phyloP scores from a whole-genome alignment of 2,329 filamentous ascomycete species.

The Fusarium sp. region DNA sequence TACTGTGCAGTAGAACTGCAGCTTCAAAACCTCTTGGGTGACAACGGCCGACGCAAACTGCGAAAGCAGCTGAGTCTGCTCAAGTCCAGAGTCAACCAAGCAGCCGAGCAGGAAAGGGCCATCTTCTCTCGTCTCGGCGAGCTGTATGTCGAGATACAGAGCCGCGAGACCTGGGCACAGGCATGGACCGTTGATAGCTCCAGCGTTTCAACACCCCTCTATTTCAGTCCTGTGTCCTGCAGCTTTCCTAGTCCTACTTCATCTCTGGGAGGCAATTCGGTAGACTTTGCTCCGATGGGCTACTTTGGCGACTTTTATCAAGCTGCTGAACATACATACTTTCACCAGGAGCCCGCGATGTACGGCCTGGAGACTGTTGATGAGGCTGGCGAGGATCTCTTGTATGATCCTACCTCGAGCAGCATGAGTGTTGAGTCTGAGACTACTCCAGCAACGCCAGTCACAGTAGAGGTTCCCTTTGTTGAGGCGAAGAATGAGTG shows the following conservation, averaged over 20 bases:
- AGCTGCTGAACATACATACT: constrained; percentile 1
- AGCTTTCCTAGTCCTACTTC: constrained; percentile 38
- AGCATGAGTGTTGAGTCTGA: constrained; percentile 7
- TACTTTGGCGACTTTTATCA: constrained; percentile 33
- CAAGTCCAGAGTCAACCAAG: constrained; percentile 58
- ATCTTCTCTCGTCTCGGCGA: constrained; percentile 63
- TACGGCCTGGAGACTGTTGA: constrained; percentile 45
- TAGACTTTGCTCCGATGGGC: constrained; percentile 51
- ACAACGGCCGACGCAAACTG: constrained; percentile 50
- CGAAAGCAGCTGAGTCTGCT: constrained; percentile 59
- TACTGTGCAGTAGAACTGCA: constrained; percentile 55
- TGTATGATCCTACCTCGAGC: constrained; percentile 9
- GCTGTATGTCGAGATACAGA: constrained; percentile 62
- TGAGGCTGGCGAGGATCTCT: constrained; percentile 41
- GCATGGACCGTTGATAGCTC: constrained; percentile 28
- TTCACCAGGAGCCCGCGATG: constrained; percentile 3
- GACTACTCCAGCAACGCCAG: constrained; percentile 18
- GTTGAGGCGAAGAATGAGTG: constrained; percentile 14
- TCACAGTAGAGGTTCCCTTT: not conserved
- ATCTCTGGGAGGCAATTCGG: constrained; percentile 46
- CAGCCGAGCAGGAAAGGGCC: constrained; percentile 60
- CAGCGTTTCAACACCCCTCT: constrained; percentile 20
- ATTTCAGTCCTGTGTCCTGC: constrained; percentile 31
- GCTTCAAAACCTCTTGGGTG: constrained; percentile 41
- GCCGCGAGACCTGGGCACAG: constrained; percentile 56